Evolutionary conservation across 2,329 filamentous ascomycete species (phyloP).

Genomic region (Pseudocercospora eumusae): DNA sequence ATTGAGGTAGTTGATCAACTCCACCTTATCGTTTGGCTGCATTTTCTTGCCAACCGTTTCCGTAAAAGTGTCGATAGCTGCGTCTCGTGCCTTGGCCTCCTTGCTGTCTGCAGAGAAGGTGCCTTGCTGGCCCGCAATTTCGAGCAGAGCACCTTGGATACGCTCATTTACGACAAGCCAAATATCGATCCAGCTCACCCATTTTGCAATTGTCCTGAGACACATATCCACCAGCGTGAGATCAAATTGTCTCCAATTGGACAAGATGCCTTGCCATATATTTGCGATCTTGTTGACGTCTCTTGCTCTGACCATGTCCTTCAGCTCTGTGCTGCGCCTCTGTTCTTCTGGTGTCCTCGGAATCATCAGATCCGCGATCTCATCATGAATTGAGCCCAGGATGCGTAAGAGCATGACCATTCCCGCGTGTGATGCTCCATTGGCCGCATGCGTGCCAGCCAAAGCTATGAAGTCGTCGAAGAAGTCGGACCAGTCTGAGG

Average conservation of each 20-base stretch:
- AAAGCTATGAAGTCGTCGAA: slow-evolving; percentile 85
- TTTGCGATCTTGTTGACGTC: slow-evolving; percentile 85
- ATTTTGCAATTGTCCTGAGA: slow-evolving; percentile 88
- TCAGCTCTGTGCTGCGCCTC: slow-evolving; percentile 83
- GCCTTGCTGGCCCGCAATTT: slow-evolving; percentile 75
- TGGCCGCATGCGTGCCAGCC: slow-evolving; percentile 60
- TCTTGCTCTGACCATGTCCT: slow-evolving; percentile 81
- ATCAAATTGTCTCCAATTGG: slow-evolving; percentile 67
- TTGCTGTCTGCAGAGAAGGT: slow-evolving; percentile 58
- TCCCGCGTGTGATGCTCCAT: slow-evolving; percentile 68
- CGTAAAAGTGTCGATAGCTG: slow-evolving; percentile 90
- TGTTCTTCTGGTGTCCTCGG: slow-evolving; percentile 75
- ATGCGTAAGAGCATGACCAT: slow-evolving; percentile 87
- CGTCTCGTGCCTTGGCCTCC: slow-evolving; percentile 77
- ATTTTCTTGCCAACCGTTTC: slow-evolving; percentile 99
- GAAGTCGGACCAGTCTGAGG: slow-evolving; percentile 82
- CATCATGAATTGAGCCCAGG: slow-evolving; percentile 87
- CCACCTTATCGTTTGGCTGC: slow-evolving; percentile 88
- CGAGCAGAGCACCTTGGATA: slow-evolving; percentile 81
- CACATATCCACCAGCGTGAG: slow-evolving; percentile 81
- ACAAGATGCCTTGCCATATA: slow-evolving; percentile 89
- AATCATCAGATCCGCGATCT: slow-evolving; percentile 91
- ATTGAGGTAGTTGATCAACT: slow-evolving; percentile 89
- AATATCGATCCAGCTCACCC: slow-evolving; percentile 99
- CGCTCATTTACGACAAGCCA: slow-evolving; percentile 85